Base-by-base conservation (phyloP, 805 yeast genomes). In the Saitoella complicata region DNA sequence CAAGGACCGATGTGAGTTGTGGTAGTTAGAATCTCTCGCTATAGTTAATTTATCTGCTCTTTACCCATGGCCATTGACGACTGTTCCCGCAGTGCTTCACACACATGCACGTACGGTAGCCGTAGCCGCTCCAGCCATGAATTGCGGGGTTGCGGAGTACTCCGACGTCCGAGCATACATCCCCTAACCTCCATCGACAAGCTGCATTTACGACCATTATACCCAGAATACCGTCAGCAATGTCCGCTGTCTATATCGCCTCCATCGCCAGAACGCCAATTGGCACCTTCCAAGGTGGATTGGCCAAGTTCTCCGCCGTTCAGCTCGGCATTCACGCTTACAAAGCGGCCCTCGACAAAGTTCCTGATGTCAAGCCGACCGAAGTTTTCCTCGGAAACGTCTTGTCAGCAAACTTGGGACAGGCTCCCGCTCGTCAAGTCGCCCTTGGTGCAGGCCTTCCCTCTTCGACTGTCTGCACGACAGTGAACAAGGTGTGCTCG, bases 351-450 rank as follows among this genome's bases (percentile, higher is more conserved):
- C 65, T 86, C 50, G 83, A 66, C 40, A 78, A 80, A 57, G 87
- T 81, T 41, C 71, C 72, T 38, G 78, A 72, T 49, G 88, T 82
- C 45, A 94, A 87, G 55, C 76, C 91, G 41, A 71, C 72, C 39
- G 97, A 88, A 65, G 77, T 88, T 59, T 72, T 81, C 58, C 86
- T 86, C 61, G 98, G 98, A 58, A 82, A 85, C 58, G 98, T 86
- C 42, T 65, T 85, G 58, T 83, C 82, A 58, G 97, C 96, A 51
- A 84, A 84, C 57, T 78, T 83, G 49, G 97, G 98, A 50, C 98
- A 88, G 68, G 86, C 88, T 47, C 97, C 98, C 39, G 98, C 98
- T 34, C 80, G 97, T 67, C 98, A 88, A 68, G 97, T 88, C 46
- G 95, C 95, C 10, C 58, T 88, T 53, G 80, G 78, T 58, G 80